Evolutionary conservation across 2,329 filamentous ascomycete genomes (phyloP).

Genomic region (Arthrobotrys megalospora): DNA sequence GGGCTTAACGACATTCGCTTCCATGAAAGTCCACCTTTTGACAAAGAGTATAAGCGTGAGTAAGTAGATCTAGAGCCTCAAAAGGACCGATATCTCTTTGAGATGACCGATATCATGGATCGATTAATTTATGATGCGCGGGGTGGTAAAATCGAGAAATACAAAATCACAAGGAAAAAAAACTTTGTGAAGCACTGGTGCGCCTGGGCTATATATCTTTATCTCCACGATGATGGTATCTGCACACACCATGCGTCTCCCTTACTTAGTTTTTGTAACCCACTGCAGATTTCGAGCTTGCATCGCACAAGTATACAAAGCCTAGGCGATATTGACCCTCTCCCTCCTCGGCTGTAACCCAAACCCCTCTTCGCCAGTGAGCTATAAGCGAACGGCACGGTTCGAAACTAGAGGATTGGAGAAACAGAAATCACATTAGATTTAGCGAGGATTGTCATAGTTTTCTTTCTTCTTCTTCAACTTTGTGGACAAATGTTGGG

Average conservation of each 20-base stretch:
- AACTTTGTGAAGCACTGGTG: not conserved
- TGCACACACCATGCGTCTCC: not conserved
- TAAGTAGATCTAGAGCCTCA: constrained; percentile 8
- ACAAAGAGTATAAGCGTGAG: not conserved
- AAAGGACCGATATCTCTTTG: not conserved
- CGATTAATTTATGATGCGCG: not conserved
- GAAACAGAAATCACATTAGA: not conserved
- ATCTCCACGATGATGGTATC: constrained; percentile 14
- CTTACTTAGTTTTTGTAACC: constrained; percentile 9
- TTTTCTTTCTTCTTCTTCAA: constrained; percentile 18
- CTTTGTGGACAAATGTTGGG: constrained; percentile 36
- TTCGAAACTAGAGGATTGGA: constrained; percentile 7
- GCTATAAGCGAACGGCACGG: constrained; percentile 33
- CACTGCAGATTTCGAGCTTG: constrained; percentile 11
- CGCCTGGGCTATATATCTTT: constrained; percentile 15
- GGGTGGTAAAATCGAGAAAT: not conserved
- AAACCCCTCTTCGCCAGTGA: constrained; percentile 1
- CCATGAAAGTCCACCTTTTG: not conserved
- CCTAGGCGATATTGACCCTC: constrained; percentile 9
- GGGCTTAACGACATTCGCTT: not conserved
- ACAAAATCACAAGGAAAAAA: constrained; percentile 24
- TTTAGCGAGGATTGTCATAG: constrained; percentile 12
- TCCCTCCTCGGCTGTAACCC: constrained; percentile 24
- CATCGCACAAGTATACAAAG: constrained; percentile 30
- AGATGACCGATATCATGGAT: not conserved